Conservation (phyloP, 208 protist species). For the Sergeia podlipaevii region DNA sequence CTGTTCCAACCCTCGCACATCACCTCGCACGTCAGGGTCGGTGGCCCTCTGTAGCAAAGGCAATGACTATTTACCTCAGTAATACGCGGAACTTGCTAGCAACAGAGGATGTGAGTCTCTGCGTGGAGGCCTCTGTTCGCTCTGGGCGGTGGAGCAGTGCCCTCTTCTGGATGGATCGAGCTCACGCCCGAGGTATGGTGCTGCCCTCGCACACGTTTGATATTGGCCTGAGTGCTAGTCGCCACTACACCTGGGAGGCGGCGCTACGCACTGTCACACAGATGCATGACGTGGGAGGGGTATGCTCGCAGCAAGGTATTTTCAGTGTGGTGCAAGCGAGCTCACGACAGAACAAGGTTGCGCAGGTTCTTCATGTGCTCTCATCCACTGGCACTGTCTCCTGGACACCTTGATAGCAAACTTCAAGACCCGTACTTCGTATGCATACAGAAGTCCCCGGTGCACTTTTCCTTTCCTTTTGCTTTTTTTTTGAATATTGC, state of each 20-base stretch:
- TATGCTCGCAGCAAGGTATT: conserved; percentile 39
- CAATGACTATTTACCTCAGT: conserved; percentile 66
- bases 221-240: conserved; percentile 31
- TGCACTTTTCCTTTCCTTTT: conserved; percentile 6
- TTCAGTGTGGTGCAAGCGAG: conserved; percentile 39
- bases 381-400: conserved; percentile 28
- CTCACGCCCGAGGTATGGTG: conserved; percentile 26
- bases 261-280: conserved; percentile 43
- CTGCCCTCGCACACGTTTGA: conserved; percentile 44
- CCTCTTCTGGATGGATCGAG: conserved; percentile 81
- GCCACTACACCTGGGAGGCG: conserved; percentile 34
- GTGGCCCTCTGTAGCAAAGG: conserved; percentile 41
- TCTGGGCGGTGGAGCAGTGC: conserved; percentile 66
- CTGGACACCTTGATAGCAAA: conserved; percentile 48
- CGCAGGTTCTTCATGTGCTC: conserved; percentile 33
- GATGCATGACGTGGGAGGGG: conserved; percentile 47
- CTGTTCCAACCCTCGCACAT: conserved; percentile 36
- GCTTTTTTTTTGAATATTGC: conserved; percentile 4
- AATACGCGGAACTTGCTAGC: conserved; percentile 41
- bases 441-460: background rate
- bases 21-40: conserved; percentile 41
- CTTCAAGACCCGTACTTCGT: too few relatives aligned
- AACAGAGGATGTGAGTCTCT: conserved; percentile 35
- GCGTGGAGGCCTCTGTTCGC: conserved; percentile 56
- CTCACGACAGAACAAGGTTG: conserved; percentile 32